Base-by-base conservation (phyloP, 2,329 filamentous ascomycete genomes). In the Xylariaceae sp. region DNA sequence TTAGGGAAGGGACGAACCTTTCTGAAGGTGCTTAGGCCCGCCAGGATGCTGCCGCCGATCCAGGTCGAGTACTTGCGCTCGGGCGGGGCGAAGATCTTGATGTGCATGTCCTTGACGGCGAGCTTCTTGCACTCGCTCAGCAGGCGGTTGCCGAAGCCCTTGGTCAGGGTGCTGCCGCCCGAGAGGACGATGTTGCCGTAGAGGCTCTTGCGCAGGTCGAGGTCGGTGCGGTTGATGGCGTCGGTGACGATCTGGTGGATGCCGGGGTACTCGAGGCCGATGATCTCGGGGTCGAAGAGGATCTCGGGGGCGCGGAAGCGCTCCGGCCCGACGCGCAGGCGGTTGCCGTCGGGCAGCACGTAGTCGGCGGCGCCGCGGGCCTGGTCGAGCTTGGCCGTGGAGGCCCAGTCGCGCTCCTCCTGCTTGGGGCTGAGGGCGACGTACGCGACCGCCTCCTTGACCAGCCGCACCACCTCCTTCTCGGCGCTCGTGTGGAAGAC, bases 31-130 rank as follows among this genome's bases (percentile, higher is more conserved):
- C 90, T 96, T 61, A 98, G 65, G 5, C 92, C 90, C 21, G 92
- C 92, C 46, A 98, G 68, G 63, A 98, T 98, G 60, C 92, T 95
- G 36, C 92, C 92, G 44, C 92, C 92, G 49, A 96, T 96, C 92
- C 92, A 98, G 19, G 92, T 98, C 42, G 88, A 95, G 68, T 96
- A 98, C 64, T 96, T 94, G 47, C 92, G 76, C 70, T 98, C 92
- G 5, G 92, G 90, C 35, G 92, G 92, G 34, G 92, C 92, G 66
- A 94, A 94, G 56, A 98, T 98, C 72, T 95, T 94, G 68, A 98
- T 96, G 53, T 89, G 80, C 90, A 95, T 98, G 59, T 98, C 92
- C 70, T 95, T 95, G 49, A 96, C 88, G 9, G 92, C 92, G 51
- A 96, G 68, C 57, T 82, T 75, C 65, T 95, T 92, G 46, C 96